Base-by-base conservation (phyloP, 768 basidiomycete species). In the Trametes cingulata region DNA sequence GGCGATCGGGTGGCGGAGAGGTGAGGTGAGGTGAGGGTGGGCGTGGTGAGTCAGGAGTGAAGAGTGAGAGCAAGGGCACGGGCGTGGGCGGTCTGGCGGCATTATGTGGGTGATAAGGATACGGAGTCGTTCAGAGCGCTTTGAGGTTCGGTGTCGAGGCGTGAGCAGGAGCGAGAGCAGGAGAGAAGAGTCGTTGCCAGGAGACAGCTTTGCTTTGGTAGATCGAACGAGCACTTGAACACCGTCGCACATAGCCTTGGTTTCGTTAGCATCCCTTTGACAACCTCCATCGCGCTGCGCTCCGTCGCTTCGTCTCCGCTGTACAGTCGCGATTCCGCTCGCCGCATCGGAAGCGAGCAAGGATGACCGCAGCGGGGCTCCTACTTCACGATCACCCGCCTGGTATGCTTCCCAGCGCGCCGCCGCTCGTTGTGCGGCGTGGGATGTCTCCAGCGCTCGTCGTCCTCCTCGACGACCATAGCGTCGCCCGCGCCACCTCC, bases 401-500 rank as follows among this genome's bases (percentile, higher is more conserved):
- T 80, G 22, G 90, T 91, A 70, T 91, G 90, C 71, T 92, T 92
- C 50, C 90, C 90, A 52, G 90, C 90, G 57, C 90, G 78, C 56
- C 90, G 77, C 22, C 90, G 83, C 70, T 90, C 89, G 40, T 82
- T 81, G 67, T 87, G 85, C 20, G 90, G 88, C 72, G 85, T 90
- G 0, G 89, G 87, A 43, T 82, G 75, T 29, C 84, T 77, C 89
- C 89, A 91, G 25, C 85, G 76, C 62, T 91, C 88, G 69, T 90
- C 89, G 24, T 78, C 69, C 56, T 87, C 85, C 58, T 82, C 80
- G 58, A 74, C 74, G 66, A 78, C 80, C 39, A 84, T 85, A 17
- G 85, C 85, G 35, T 60, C 46, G 52, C 62, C 63, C 61, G 63
- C 53, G 25, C 61, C 62, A 25, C 50, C 63, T 27, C 19, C 56